Evolutionary conservation across 2,329 filamentous ascomycete genomes (phyloP).

Genomic region (Aspergillus ustus): DNA sequence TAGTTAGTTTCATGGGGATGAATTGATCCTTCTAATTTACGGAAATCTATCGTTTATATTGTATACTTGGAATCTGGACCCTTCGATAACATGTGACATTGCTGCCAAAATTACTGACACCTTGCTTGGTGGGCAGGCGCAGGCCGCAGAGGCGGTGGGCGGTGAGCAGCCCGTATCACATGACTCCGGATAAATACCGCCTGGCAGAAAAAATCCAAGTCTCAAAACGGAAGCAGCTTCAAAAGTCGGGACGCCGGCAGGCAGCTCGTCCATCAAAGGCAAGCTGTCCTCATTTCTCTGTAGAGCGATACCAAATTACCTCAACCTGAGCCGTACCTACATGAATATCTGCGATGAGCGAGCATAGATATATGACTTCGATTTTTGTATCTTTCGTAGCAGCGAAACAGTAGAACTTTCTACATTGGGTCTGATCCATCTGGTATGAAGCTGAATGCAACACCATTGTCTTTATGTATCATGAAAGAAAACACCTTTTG

Average conservation of each 20-base stretch:
- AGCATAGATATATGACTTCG: not conserved
- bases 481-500: not conserved
- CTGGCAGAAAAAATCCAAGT: conserved; percentile 12
- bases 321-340: not conserved
- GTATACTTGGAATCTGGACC: not conserved
- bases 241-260: not conserved
- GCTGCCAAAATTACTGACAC: not conserved
- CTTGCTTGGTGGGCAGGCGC: not conserved
- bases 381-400: not conserved
- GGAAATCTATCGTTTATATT: not conserved
- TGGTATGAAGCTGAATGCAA: not conserved
- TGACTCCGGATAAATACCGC: not conserved
- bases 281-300: not conserved
- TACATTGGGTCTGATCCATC: not conserved
- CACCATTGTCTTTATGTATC: conserved; percentile 7
- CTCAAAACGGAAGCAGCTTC: conserved; percentile 5
- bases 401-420: not conserved
- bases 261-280: not conserved
- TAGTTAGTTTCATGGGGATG: not conserved
- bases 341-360: not conserved
- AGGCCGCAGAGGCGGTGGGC: not conserved
- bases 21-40: not conserved
- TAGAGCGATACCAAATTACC: not conserved
- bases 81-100: not conserved
- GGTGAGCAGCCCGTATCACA: not conserved